Base-by-base conservation (phyloP, 495 filamentous ascomycete genomes). In the Trichoderma reesei region DNA sequence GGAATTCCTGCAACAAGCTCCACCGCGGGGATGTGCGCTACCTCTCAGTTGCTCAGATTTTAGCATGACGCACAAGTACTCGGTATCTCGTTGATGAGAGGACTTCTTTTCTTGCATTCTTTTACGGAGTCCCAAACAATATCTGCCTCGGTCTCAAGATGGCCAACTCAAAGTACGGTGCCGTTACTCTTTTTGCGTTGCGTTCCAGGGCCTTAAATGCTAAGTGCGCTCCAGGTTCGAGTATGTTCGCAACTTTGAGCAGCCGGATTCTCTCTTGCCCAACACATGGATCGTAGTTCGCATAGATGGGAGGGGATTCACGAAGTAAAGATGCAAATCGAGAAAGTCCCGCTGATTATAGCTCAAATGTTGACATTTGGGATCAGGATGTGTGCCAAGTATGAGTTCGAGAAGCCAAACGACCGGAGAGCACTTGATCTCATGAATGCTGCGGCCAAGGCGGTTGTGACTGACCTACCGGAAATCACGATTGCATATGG, bases 211-310 rank as follows among this genome's bases (percentile, higher is more conserved):
- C 1, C 0, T 36, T 20, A 9, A 7, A 20, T 39, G 11, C 34
- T 18, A 37, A n/a, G 9, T 65, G 20, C 31, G 36, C 48, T 59
- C 59, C 48, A 79, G 91, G 72, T 98, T 88, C 73, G 94, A 96
- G 78, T 97, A 98, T 72, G 94, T 97, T 67, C 89, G 89, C 70
- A 72, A 79, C 39, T 97, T 96, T 70, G 94, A 98, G 80, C 89
- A 88, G 72, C 75, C 83, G 5, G 89, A 95, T 70, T 75, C 75
- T 34, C 78, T 98, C 48, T 85, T 97, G 4, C 90, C 88, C 34
- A 93, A 92, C 67, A 97, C 93, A 10, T 98, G 90, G 90, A 86
- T 97, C 48, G 89, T 98, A 9, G 85, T 98, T 63, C 86, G 94
- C 59, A 86, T 98, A 64, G 94, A 98, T 72, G 94, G 94, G 5